Conservation (phyloP, 306 rosid genomes). For the Quillaja saponaria region DNA sequence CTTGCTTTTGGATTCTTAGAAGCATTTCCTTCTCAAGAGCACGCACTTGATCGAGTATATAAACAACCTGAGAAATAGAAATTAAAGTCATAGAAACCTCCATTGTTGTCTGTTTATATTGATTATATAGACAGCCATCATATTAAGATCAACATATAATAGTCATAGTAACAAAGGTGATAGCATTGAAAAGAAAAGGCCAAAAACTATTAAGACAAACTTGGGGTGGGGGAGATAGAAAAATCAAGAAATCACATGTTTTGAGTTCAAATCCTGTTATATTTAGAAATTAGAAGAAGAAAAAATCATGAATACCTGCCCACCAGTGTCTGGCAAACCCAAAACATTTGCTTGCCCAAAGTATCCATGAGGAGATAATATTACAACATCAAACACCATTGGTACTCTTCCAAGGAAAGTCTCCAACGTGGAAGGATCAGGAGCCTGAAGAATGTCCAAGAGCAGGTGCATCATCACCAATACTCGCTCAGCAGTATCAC, state of each 20-base stretch:
- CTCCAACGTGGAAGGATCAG: constrained; percentile 87
- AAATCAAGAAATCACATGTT: neutral
- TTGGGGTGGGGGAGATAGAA: neutral
- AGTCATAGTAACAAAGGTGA: neutral
- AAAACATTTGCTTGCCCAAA: constrained; percentile 96
- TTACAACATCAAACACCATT: constrained; percentile 90
- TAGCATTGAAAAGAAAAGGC: neutral
- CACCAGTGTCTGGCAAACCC: constrained; percentile 98
- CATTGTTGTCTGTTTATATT: too few species aligned
- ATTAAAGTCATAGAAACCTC: constrained; percentile 8
- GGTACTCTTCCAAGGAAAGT: constrained; percentile 88
- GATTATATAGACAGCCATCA: neutral
- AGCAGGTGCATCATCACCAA: constrained; percentile 79
- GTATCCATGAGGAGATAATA: constrained; percentile 89
- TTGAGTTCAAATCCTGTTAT: constrained; percentile 9
- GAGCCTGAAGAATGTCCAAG: constrained; percentile 84
- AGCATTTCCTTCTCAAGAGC: constrained; percentile 95
- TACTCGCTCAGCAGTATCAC: constrained; percentile 72
- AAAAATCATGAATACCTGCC: constrained; percentile 61
- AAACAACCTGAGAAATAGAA: constrained; percentile 62
- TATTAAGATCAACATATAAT: neutral
- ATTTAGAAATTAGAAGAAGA: too few species aligned
- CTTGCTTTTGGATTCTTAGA: constrained; percentile 74
- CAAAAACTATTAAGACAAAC: neutral
- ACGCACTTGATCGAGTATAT: constrained; percentile 95